Evolutionary conservation across 352 stramenopile genomes (phyloP).

Genomic region (Peronospora belbahrii): DNA sequence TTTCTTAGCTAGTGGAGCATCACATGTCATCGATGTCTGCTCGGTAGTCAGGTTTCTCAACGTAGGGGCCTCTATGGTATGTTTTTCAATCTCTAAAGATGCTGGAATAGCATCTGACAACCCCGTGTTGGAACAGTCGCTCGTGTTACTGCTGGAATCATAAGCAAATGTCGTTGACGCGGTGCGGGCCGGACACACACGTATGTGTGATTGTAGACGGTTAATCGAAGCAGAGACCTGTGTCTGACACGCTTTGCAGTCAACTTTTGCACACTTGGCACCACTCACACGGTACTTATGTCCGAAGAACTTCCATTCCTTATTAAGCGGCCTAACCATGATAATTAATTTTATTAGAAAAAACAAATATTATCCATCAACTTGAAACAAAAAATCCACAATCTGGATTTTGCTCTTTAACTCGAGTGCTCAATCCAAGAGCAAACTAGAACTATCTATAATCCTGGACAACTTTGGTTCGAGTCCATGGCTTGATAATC

Average conservation of each 20-base stretch:
- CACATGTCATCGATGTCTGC: not conserved
- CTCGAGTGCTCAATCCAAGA: too few species aligned
- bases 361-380: not conserved
- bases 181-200: constrained; percentile 38
- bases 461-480: constrained; percentile 34
- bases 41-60: not conserved
- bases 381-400: too few species aligned
- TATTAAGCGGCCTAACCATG: constrained; percentile 57
- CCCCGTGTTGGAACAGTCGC: not conserved
- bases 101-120: constrained; percentile 2
- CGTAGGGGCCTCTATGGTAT: not conserved
- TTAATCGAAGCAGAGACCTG: constrained; percentile 54
- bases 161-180: constrained; percentile 1
- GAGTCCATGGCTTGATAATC: constrained; percentile 70
- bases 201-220: constrained; percentile 57
- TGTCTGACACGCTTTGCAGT: constrained; percentile 59
- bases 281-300: constrained; percentile 41
- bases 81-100: constrained; percentile 7
- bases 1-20: constrained; percentile 19
- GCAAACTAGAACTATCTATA: too few species aligned
- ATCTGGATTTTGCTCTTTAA: too few species aligned
- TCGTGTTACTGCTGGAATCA: not conserved
- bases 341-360: not conserved
- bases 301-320: constrained; percentile 66
- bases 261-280: constrained; percentile 53